Conservation (phyloP, 768 basidiomycete genomes). For the Mycena latifolia region DNA sequence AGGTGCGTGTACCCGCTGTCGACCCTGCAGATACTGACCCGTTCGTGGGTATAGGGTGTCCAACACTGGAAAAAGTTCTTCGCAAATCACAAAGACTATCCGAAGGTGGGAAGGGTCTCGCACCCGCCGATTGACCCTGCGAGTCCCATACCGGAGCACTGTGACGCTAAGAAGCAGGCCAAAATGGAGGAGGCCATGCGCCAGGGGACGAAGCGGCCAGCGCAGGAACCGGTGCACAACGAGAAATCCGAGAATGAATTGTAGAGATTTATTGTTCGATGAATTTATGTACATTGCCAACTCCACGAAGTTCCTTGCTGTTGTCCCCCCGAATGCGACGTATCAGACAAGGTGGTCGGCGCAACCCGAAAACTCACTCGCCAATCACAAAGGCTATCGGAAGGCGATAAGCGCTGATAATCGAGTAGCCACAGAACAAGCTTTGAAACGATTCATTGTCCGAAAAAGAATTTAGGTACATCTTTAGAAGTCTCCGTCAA, state of each 20-base stretch:
- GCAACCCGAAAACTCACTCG: background rate
- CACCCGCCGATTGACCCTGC: slow-evolving; percentile 84
- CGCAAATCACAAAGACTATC: slow-evolving; percentile 82
- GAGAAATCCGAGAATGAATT: slow-evolving; percentile 35
- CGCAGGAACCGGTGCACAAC: slow-evolving; percentile 25
- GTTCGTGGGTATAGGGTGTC: slow-evolving; percentile 65
- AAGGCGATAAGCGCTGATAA: background rate
- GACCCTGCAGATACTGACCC: slow-evolving; percentile 10
- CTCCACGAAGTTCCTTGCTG: too few species aligned
- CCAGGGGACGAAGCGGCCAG: slow-evolving; percentile 36
- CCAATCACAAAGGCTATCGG: background rate
- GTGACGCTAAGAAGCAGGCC: slow-evolving; percentile 70
- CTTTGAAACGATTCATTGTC: background rate
- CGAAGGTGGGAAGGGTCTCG: slow-evolving; percentile 79
- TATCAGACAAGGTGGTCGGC: too few species aligned
- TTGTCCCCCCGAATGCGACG: too few species aligned
- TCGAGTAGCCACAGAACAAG: background rate
- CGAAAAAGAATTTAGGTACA: background rate
- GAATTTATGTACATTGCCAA: slow-evolving; percentile 22
- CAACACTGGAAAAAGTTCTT: slow-evolving; percentile 95
- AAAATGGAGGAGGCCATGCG: slow-evolving; percentile 49
- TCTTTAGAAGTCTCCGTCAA: background rate
- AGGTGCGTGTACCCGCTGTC: slow-evolving; percentile 58
- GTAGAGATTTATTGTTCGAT: slow-evolving; percentile 22
- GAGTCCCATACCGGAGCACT: slow-evolving; percentile 81